phyloP scores from a whole-genome alignment of 2,329 filamentous ascomycete species.

The Simplicillium sp. region DNA sequence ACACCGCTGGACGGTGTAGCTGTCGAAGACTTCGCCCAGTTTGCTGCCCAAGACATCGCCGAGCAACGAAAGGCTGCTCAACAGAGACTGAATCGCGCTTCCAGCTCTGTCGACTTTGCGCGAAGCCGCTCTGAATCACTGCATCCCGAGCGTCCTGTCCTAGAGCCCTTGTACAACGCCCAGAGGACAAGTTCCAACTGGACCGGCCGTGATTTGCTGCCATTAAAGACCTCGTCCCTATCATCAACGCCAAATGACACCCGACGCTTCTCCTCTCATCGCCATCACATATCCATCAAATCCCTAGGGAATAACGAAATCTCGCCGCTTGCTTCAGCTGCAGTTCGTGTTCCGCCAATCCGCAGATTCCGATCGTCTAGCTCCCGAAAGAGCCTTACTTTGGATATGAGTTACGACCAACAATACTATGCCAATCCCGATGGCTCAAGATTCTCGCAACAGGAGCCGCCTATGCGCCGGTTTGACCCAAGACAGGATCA shows the following conservation, averaged over 20 bases:
- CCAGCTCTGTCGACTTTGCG: slow-evolving; percentile 24
- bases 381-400: slow-evolving; percentile 42
- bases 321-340: slow-evolving; percentile 20
- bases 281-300: slow-evolving; percentile 41
- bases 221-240: slow-evolving; percentile 31
- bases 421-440: slow-evolving; percentile 35
- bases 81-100: slow-evolving; percentile 17
- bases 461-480: slow-evolving; percentile 40
- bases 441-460: slow-evolving; percentile 27
- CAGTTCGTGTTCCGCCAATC: slow-evolving; percentile 41
- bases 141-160: neutral
- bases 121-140: slow-evolving; percentile 2
- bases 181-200: too few relatives aligned
- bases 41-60: neutral
- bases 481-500: slow-evolving; percentile 32
- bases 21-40: slow-evolving; percentile 9
- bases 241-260: slow-evolving; percentile 37
- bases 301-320: slow-evolving; percentile 22
- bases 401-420: slow-evolving; percentile 42
- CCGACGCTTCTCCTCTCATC: slow-evolving; percentile 26
- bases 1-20: slow-evolving; percentile 14
- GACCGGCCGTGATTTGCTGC: slow-evolving; percentile 29
- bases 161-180: too few relatives aligned
- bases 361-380: slow-evolving; percentile 47
- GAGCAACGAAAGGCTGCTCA: too few relatives aligned